Conservation (phyloP, 202 grass and related monocot species). For the Schoenoplectus tabernaemontani region DNA sequence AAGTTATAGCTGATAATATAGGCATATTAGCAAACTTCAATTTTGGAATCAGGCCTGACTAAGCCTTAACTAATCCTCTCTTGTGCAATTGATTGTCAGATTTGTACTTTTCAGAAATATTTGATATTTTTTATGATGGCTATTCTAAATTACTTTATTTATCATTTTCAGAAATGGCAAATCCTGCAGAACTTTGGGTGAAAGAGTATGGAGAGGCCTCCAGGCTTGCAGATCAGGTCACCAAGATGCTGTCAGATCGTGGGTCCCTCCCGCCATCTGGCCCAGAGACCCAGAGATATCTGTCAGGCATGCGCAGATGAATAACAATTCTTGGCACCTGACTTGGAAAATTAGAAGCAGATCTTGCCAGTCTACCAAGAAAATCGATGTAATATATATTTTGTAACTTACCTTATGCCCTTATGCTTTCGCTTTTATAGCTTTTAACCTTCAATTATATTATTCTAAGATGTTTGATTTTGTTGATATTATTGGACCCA, state of each 20-base stretch:
- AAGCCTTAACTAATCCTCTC: not conserved
- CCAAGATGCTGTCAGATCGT: constrained; percentile 71
- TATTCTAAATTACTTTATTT: constrained; percentile 3
- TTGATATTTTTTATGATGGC: not conserved
- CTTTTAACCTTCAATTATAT: not conserved
- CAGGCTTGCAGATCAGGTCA: constrained; percentile 79
- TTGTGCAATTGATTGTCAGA: not conserved
- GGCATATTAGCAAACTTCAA: not conserved
- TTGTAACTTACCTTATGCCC: not conserved
- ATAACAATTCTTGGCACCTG: constrained; percentile 87
- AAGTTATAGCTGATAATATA: not conserved
- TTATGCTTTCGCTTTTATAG: not conserved
- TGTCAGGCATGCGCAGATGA: constrained; percentile 60
- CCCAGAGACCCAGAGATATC: constrained; percentile 57
- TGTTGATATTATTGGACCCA: not conserved
- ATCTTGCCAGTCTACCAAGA: constrained; percentile 63
- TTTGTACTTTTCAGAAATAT: not conserved
- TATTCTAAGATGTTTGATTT: not conserved
- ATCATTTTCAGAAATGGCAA: constrained; percentile 41
- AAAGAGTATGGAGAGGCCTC: constrained; percentile 76
- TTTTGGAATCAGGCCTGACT: not conserved
- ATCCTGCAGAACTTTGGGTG: constrained; percentile 68
- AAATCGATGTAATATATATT: constrained; percentile 62
- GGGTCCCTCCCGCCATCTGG: constrained; percentile 80
- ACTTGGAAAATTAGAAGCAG: constrained; percentile 62